A percentile compares a stretch with the other conserved stretches of the same genome.
phyloP scores from a whole-genome alignment of 2,329 filamentous ascomycete genomes.

The Verticillium zaregamsianum region DNA sequence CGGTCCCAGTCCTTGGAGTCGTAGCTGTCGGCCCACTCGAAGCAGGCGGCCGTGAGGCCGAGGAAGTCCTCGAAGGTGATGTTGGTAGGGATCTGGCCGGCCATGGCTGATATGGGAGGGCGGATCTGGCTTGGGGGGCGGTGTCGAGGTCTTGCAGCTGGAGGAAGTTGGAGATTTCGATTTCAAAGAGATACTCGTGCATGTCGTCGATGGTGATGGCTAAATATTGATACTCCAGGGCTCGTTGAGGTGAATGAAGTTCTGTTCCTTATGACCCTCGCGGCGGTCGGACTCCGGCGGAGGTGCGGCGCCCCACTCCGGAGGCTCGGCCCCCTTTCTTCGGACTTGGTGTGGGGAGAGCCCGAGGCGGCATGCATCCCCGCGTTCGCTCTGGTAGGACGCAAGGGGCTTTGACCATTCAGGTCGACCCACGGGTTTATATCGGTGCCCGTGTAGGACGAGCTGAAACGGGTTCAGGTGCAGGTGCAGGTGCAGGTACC shows the following conservation, averaged over 20 bases:
- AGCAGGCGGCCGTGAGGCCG: slow-evolving; percentile 43
- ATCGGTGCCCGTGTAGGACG: neutral
- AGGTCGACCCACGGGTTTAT: neutral
- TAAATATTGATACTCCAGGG: neutral
- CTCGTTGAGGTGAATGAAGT: neutral
- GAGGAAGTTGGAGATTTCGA: neutral
- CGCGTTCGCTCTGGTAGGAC: neutral
- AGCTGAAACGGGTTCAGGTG: neutral
- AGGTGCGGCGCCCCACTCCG: neutral
- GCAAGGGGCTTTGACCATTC: neutral
- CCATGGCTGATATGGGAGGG: neutral
- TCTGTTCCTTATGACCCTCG: neutral
- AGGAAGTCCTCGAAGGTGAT: slow-evolving; percentile 36
- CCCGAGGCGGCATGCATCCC: neutral
- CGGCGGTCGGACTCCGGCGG: neutral
- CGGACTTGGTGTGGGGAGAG: neutral
- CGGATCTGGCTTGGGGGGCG: neutral
- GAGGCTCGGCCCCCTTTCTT: neutral
- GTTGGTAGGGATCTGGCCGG: neutral
- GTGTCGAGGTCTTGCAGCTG: neutral
- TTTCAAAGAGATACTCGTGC: neutral
- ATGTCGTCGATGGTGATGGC: neutral
- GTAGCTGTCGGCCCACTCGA: slow-evolving; percentile 63
- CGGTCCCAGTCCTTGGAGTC: slow-evolving; percentile 62
- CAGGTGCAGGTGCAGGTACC: neutral